These are phyloP conservation scores for Ricinus communis DNA, from an alignment of 345 rosid species.

Conservation along the genomic window DNA sequence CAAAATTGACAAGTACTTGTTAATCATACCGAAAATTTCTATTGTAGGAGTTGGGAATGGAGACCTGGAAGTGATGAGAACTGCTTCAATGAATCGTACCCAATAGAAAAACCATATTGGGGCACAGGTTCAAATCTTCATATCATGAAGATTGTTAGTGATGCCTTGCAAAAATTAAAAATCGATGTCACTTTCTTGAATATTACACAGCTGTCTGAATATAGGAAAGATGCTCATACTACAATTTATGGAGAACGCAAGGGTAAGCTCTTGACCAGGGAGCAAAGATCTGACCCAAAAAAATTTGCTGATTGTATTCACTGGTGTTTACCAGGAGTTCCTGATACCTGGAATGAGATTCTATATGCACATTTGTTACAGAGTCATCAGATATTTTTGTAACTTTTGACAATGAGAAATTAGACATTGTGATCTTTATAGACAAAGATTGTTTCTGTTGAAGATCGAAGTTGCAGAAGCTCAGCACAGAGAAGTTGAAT, in stretches of 20 bases:
- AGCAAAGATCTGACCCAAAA: slow-evolving; percentile 64
- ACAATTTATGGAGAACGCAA: slow-evolving; percentile 71
- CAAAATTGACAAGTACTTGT: neutral
- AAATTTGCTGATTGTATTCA: slow-evolving; percentile 81
- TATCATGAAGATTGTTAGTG: slow-evolving; percentile 63
- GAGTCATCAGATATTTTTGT: slow-evolving; percentile 37
- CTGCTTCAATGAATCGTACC: slow-evolving; percentile 72
- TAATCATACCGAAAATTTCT: neutral
- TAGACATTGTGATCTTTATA: neutral
- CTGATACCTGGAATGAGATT: slow-evolving; percentile 90
- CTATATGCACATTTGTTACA: slow-evolving; percentile 67
- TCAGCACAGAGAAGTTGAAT: neutral
- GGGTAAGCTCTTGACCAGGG: slow-evolving; percentile 78
- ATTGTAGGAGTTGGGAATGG: slow-evolving; percentile 95
- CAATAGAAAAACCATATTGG: slow-evolving; percentile 67
- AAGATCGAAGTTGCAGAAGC: neutral
- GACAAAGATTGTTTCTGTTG: neutral
- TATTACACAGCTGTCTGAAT: slow-evolving; percentile 78
- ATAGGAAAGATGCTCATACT: slow-evolving; percentile 84
- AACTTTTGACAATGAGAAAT: neutral
- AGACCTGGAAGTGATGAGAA: slow-evolving; percentile 66
- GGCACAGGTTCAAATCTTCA: slow-evolving; percentile 82
- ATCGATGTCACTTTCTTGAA: slow-evolving; percentile 61
- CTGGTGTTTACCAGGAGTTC: slow-evolving; percentile 95
- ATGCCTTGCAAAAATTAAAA: slow-evolving; percentile 43